Percentiles rank a stretch among this genome's conserved stretches.
Evolutionary conservation across 2,329 filamentous ascomycete genomes (phyloP).

Genomic region (Sporothrix inflata): DNA sequence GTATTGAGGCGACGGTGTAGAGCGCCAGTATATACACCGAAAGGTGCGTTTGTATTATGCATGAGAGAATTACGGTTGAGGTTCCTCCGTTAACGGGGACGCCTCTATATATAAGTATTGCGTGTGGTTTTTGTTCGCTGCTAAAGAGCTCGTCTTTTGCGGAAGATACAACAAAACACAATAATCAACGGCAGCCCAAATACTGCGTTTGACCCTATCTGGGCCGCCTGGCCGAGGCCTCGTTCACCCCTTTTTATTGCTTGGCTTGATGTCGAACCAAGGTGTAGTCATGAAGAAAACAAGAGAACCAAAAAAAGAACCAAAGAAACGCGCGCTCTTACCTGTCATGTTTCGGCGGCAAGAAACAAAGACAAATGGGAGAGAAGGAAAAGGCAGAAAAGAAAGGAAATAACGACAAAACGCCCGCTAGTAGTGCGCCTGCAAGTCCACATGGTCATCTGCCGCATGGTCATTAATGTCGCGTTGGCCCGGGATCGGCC

Average conservation of each 20-base stretch:
- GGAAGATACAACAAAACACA: not conserved
- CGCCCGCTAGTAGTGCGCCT: slow-evolving; percentile 24
- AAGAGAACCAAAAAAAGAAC: not conserved
- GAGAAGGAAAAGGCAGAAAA: not conserved
- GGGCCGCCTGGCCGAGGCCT: not conserved
- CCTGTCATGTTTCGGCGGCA: not conserved
- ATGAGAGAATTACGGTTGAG: not conserved
- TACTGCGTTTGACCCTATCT: not conserved
- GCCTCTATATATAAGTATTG: not conserved
- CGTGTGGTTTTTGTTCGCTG: not conserved
- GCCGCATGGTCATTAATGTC: slow-evolving; percentile 40
- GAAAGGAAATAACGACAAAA: not conserved
- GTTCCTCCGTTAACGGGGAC: not conserved
- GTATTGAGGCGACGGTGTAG: not conserved
- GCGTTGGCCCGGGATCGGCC: slow-evolving; percentile 66
- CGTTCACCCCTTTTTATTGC: slow-evolving; percentile 1
- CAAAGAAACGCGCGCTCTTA: not conserved
- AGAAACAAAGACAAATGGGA: not conserved
- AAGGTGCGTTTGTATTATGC: not conserved
- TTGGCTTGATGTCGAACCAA: not conserved
- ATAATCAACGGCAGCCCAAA: not conserved
- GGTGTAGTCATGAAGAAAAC: not conserved
- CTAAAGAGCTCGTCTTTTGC: not conserved
- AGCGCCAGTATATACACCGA: not conserved
- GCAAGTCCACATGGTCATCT: not conserved